Evolutionary conservation across 495 filamentous ascomycete species (phyloP).

Genomic region (Neurospora cerealis): DNA sequence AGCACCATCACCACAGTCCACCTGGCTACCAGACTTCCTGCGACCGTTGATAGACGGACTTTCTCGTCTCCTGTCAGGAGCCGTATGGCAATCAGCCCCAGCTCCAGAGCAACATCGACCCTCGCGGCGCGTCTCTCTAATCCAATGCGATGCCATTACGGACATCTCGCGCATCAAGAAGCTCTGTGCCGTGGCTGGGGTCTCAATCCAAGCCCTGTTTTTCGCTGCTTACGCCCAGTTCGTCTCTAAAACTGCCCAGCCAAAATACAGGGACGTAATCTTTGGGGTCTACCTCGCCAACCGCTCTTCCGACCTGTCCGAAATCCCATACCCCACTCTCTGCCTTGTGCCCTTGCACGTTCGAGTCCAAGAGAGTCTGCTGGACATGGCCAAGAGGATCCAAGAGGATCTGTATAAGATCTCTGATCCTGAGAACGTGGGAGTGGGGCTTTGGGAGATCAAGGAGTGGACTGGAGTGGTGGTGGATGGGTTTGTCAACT

Average conservation of each 20-base stretch:
- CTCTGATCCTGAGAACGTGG: slow-evolving; percentile 19
- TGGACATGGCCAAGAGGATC: slow-evolving; percentile 21
- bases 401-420: slow-evolving; percentile 33
- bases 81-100: not conserved
- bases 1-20: not conserved
- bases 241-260: not conserved
- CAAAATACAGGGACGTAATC: slow-evolving; percentile 12
- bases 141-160: slow-evolving; percentile 8
- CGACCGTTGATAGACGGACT: not conserved
- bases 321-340: slow-evolving; percentile 25
- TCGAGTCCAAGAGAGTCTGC: not conserved
- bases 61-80: not conserved
- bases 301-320: slow-evolving; percentile 9
- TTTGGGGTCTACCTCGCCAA: slow-evolving; percentile 41
- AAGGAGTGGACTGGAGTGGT: slow-evolving; percentile 35
- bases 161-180: slow-evolving; percentile 8
- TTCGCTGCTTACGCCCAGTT: slow-evolving; percentile 31
- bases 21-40: not conserved
- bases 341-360: slow-evolving; percentile 33
- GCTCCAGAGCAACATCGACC: not conserved
- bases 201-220: slow-evolving; percentile 33
- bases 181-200: slow-evolving; percentile 14
- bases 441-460: slow-evolving; percentile 40
- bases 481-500: slow-evolving; percentile 47
- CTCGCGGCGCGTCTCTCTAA: slow-evolving; percentile 4